Evolutionary conservation across 2,329 filamentous ascomycete species (phyloP), one percentile per base, ranked within the genome.

Genomic region (Talaromyces sp.): DNA sequence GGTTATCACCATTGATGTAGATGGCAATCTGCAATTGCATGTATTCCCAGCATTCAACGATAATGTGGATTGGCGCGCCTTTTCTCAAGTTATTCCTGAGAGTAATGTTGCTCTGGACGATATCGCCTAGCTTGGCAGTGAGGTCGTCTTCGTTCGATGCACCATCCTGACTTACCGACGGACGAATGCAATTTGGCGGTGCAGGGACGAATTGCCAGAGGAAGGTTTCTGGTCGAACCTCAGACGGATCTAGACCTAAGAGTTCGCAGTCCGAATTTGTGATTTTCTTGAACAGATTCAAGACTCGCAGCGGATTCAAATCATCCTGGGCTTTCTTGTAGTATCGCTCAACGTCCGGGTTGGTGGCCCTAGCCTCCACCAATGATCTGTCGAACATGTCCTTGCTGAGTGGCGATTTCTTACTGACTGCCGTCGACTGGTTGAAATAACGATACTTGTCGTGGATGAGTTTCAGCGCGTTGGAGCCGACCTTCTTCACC

Each of bases 11-110:
- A 79, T 99, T 98, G 74, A 99, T 93, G 73, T 99, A 98, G 83
- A 98, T 92, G 63, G 93, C 95, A 63, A 98, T 90, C 71, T 98
- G 93, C 9, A 96, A 84, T 71, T 98, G 93, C 63, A 99, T 80
- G 70, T 93, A 98, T 72, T 99, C 95, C 95, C 95, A 99, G 69
- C 96, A 92, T 73, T 99, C 95, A 88, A 98, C 96, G 61, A 98
- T 90, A 0, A 91, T 96, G 66, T 90, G 86, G 2, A 99, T 84
- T 0, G 92, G 87, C 15, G 93, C 90, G 10, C 93, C 93, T 67
- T 92, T 92, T 63, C 89, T 84, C 17, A 98, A 76, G 0, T 92
- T 91, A 25, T 91, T 89, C 56, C 90, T 88, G 65, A 99, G 91
- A 68, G 96, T 86, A 59, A 90, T 89, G 71, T 93, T 96, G 65